These are phyloP conservation scores for Mycena rebaudengoi DNA, from an alignment of 768 basidiomycete species.

Conservation along the genomic window DNA sequence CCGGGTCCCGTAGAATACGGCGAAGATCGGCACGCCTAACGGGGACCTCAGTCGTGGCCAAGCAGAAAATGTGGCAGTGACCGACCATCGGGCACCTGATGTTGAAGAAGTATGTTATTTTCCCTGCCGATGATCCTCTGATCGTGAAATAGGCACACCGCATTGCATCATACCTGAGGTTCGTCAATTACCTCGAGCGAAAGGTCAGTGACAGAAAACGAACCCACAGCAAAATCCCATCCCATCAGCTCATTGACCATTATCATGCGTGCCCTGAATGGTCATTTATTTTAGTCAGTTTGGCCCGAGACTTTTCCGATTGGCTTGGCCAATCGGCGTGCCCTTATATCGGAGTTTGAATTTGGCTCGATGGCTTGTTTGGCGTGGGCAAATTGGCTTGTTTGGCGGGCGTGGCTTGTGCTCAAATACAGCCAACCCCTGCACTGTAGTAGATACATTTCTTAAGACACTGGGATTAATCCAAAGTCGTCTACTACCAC, in stretches of 20 bases:
- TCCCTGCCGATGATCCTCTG: no score
- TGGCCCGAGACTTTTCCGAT: no score
- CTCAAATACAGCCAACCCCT: no score
- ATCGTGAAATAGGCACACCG: conserved; percentile 30
- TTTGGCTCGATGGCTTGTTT: no score
- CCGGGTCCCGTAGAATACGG: conserved; percentile 37
- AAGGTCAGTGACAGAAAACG: neutral
- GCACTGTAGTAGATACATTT: no score
- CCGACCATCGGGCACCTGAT: conserved; percentile 17
- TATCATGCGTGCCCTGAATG: conserved; percentile 34
- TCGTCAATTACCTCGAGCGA: neutral
- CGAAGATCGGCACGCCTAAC: conserved; percentile 49
- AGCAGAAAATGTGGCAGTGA: neutral
- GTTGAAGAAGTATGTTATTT: neutral
- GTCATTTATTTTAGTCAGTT: neutral
- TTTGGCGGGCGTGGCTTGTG: no score
- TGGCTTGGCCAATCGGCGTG: no score
- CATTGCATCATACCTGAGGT: conserved; percentile 41
- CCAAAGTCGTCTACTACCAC: no score
- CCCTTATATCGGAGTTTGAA: no score
- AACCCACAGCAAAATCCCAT: conserved; percentile 43
- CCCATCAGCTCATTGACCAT: conserved; percentile 47
- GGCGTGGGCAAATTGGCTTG: no score
- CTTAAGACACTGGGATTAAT: no score
- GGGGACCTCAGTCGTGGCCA: neutral